A percentile compares a stretch with the other conserved stretches of the same genome.
Conservation (phyloP, 352 stramenopile genomes). For the Globisporangium emineosum region DNA sequence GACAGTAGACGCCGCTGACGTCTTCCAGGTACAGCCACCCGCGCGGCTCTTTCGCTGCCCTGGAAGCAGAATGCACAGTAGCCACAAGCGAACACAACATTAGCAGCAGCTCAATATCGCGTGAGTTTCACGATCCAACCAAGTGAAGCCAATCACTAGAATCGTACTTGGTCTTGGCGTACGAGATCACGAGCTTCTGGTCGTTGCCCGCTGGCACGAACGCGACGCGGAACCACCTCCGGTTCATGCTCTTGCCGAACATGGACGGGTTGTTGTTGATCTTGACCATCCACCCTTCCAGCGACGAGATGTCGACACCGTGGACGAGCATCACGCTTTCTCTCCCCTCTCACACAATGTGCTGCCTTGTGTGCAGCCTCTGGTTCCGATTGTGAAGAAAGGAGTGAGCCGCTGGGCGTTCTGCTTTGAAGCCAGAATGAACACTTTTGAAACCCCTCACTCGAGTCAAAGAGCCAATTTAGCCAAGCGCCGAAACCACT, state of each 20-base stretch:
- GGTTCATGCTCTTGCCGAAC: conserved; percentile 74
- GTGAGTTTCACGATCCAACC: neutral
- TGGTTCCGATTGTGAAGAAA: neutral
- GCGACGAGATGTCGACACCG: conserved; percentile 76
- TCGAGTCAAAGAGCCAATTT: neutral
- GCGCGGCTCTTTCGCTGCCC: conserved; percentile 67
- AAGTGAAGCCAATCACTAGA: no score
- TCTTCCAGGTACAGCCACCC: conserved; percentile 83
- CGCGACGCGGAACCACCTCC: conserved; percentile 75
- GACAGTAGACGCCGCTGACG: conserved; percentile 67
- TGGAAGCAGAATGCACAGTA: conserved; percentile 15
- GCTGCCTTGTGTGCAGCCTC: neutral
- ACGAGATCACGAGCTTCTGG: conserved; percentile 73
- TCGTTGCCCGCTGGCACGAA: conserved; percentile 44
- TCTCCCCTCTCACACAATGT: no score
- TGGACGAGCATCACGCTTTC: conserved; percentile 40
- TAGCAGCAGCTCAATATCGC: neutral
- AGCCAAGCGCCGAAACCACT: neutral
- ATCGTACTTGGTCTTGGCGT: conserved; percentile 72
- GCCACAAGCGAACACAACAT: neutral
- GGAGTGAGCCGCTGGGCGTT: neutral
- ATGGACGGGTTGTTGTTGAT: conserved; percentile 83
- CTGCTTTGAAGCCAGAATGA: neutral
- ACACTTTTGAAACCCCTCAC: neutral
- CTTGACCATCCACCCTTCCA: conserved; percentile 86